Base-by-base conservation (phyloP, 73 alveolate genomes). In the Paramecium tetraurelia region DNA sequence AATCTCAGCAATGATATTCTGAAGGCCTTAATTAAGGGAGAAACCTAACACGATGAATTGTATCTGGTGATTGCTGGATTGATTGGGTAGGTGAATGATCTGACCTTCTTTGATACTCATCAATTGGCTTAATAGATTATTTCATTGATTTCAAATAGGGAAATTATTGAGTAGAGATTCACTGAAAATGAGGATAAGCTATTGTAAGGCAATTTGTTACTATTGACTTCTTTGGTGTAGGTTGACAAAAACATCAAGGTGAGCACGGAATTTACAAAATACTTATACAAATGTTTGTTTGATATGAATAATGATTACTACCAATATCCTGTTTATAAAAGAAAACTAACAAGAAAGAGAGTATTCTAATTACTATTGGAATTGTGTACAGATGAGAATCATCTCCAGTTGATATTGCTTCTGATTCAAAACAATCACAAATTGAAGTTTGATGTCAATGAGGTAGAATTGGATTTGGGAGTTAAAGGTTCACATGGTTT, bases 401-500 rank as follows among this genome's bases (percentile, higher is more conserved):
- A 80, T 12, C 7, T 31, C 3, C 2, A 33, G 3, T 11, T 2
- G 5, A 35, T 80, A 1, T 80, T 80, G 7, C 22, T 35, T 24
- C n/a, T 14, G 21, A 21, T 46, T 46, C 12, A 27, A 80, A 18
- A 33, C 14, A 21, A 80, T 80, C 70, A 80, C 21, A 22, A 89
- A 44, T 35, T 58, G 21, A 77, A 71, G 10, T 21, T 72, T 40
- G 85, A 89, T 21, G 7, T 63, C 14, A 22, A 43, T 27, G 94
- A 89, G 18, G 21, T 44, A 22, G 94, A 89, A 1, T 38, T 41
- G 36, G 93, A 76, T 14, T 48, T 41, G 5, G 84, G 76, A 33
- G 93, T 89, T 16, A 93, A 93, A 58, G 92, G 95, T 27, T 58
- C 89, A 29, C 89, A 95, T 48, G 96, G 95, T 12, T 92, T 80